Evolutionary conservation across 2,329 filamentous ascomycete species (phyloP).

Genomic region (Fusarium bactridioides): DNA sequence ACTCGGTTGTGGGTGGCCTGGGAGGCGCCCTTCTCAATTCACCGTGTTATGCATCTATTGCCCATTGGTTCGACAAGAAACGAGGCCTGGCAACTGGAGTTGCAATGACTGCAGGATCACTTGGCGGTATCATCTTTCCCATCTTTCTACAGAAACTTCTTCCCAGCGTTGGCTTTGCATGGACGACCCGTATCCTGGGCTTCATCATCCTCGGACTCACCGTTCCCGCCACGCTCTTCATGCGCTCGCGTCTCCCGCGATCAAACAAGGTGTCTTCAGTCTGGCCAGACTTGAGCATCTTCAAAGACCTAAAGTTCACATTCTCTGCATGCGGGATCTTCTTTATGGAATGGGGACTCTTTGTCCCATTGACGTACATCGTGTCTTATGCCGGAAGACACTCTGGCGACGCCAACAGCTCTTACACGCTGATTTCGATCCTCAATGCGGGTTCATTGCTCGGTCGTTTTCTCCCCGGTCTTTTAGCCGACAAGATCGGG

Average conservation of each 20-base stretch:
- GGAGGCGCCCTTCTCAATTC: slow-evolving; percentile 81
- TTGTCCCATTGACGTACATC: slow-evolving; percentile 80
- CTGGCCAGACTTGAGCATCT: slow-evolving; percentile 68
- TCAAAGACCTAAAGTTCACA: slow-evolving; percentile 66
- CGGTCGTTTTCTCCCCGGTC: slow-evolving; percentile 78
- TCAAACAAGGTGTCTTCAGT: slow-evolving; percentile 47
- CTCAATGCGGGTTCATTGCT: slow-evolving; percentile 81
- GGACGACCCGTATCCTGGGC: slow-evolving; percentile 59
- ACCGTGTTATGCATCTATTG: slow-evolving; percentile 76
- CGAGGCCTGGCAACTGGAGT: slow-evolving; percentile 83
- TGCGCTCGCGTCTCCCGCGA: slow-evolving; percentile 63
- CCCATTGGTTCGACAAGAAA: slow-evolving; percentile 79
- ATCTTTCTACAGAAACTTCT: slow-evolving; percentile 57
- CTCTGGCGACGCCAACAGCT: slow-evolving; percentile 31
- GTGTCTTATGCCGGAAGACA: slow-evolving; percentile 70
- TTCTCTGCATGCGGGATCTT: slow-evolving; percentile 70
- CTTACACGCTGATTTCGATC: slow-evolving; percentile 80
- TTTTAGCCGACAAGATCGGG: slow-evolving; percentile 77
- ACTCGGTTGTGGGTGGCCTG: slow-evolving; percentile 75
- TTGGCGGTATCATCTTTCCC: slow-evolving; percentile 73
- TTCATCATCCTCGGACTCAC: slow-evolving; percentile 59
- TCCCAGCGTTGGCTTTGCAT: slow-evolving; percentile 57
- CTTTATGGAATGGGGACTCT: slow-evolving; percentile 75
- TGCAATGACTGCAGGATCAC: slow-evolving; percentile 74
- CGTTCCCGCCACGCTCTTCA: slow-evolving; percentile 56